These are phyloP conservation scores for Pestalotiopsis fici DNA, from an alignment of 2,329 filamentous ascomycete genomes.

Conservation along the genomic window DNA sequence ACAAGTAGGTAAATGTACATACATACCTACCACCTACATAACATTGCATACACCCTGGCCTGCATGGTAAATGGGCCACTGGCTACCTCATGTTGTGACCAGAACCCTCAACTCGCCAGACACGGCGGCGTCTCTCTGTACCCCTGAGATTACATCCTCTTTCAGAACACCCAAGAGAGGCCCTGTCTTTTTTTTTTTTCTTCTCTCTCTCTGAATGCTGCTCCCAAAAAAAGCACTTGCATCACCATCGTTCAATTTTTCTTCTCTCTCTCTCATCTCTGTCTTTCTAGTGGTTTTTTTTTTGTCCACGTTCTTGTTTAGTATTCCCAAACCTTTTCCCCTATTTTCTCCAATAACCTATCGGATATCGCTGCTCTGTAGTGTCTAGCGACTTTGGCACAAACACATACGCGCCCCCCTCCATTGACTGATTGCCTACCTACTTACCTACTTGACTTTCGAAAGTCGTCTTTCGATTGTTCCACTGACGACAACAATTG, in stretches of 20 bases:
- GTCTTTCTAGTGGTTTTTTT: constrained; percentile 1
- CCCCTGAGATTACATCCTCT: constrained; percentile 9
- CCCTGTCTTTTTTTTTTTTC: not conserved
- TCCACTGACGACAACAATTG: not conserved
- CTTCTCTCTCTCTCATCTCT: not conserved
- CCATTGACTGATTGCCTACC: not conserved
- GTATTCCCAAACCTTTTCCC: not conserved
- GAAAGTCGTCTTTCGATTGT: not conserved
- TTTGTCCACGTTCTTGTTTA: not conserved
- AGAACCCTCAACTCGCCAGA: not conserved
- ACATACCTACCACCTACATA: not conserved
- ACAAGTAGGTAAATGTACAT: not conserved
- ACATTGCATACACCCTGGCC: not conserved
- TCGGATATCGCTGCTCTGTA: not conserved
- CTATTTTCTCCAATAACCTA: not conserved
- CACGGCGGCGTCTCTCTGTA: not conserved
- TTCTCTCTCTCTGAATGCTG: not conserved
- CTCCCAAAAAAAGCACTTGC: not conserved
- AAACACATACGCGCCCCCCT: not conserved
- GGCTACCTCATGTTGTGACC: constrained; percentile 1
- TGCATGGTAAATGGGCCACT: not conserved
- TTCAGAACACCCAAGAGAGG: not conserved
- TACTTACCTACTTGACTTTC: not conserved
- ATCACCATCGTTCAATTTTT: not conserved
- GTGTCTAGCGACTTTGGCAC: not conserved